Conservation (phyloP, 768 basidiomycete genomes). For the Mycena epipterygia region DNA sequence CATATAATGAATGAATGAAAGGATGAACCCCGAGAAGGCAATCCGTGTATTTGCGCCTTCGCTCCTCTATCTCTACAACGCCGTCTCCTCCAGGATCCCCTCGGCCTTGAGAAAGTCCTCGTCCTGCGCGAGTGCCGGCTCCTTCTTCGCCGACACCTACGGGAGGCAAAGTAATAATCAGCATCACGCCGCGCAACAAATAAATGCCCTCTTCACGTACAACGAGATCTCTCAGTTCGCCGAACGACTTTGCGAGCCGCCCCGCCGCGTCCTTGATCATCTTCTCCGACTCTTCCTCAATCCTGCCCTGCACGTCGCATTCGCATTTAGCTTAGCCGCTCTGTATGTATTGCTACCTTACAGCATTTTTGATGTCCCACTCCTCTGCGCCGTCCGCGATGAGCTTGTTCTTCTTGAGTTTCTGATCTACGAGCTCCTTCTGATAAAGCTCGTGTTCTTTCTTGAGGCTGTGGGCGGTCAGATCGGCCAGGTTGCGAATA, state of each 20-base stretch:
- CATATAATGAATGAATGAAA: slow-evolving; percentile 4
- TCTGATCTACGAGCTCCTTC: slow-evolving; percentile 73
- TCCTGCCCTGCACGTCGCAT: slow-evolving; percentile 37
- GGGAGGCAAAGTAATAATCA: slow-evolving; percentile 26
- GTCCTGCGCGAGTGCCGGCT: slow-evolving; percentile 55
- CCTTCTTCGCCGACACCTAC: slow-evolving; percentile 61
- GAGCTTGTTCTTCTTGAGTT: slow-evolving; percentile 72
- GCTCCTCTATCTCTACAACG: slow-evolving; percentile 49
- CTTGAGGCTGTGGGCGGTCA: slow-evolving; percentile 58
- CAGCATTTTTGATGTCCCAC: slow-evolving; percentile 85
- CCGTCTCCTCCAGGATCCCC: slow-evolving; percentile 66
- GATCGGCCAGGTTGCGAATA: slow-evolving; percentile 27
- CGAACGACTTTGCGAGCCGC: slow-evolving; percentile 72
- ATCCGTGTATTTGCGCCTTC: background rate
- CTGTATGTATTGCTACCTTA: slow-evolving; percentile 47
- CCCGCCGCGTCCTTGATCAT: slow-evolving; percentile 80
- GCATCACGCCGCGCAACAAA: slow-evolving; percentile 15
- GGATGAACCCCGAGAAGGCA: background rate
- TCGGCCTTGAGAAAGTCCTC: slow-evolving; percentile 70
- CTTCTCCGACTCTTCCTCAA: slow-evolving; percentile 84
- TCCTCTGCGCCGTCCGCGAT: slow-evolving; percentile 73
- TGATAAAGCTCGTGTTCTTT: slow-evolving; percentile 80
- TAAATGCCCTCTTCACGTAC: slow-evolving; percentile 65
- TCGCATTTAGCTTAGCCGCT: background rate
- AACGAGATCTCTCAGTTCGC: slow-evolving; percentile 74